These are phyloP conservation scores for Euphorbia schlechtendalii DNA, from an alignment of 441 rosid species.

Conservation along the genomic window DNA sequence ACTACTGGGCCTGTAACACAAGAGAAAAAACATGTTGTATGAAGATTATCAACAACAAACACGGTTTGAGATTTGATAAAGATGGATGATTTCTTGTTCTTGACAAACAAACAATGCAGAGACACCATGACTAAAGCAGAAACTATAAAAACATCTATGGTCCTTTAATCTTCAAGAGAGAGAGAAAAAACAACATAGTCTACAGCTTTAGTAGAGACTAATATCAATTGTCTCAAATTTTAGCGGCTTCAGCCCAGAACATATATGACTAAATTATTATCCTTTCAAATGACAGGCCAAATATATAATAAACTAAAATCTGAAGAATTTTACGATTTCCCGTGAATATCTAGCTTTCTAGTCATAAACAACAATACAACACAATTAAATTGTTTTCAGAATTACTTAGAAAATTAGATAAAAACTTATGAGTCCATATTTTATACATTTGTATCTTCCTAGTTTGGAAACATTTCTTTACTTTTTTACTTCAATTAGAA, in stretches of 20 bases:
- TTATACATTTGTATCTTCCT: not conserved
- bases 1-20: constrained; percentile 70
- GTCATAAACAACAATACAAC: not conserved
- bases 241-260: not conserved
- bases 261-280: not conserved
- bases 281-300: not conserved
- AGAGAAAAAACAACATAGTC: too few relatives aligned
- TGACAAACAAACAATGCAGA: not conserved
- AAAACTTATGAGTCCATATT: not conserved
- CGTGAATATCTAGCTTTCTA: not conserved
- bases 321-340: not conserved
- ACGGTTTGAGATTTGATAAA: not conserved
- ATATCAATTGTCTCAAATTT: not conserved
- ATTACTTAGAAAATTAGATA: not conserved
- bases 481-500: not conserved
- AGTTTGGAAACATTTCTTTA: not conserved
- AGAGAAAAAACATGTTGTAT: not conserved
- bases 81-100: not conserved
- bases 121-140: not conserved
- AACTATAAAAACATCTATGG: not conserved
- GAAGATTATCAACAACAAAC: not conserved
- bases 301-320: not conserved
- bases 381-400: not conserved
- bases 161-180: not conserved
- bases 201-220: not conserved